A percentile compares a stretch with the other conserved stretches of the same genome.
Conservation (phyloP, 768 basidiomycete genomes). For the Auriscalpium vulgare region DNA sequence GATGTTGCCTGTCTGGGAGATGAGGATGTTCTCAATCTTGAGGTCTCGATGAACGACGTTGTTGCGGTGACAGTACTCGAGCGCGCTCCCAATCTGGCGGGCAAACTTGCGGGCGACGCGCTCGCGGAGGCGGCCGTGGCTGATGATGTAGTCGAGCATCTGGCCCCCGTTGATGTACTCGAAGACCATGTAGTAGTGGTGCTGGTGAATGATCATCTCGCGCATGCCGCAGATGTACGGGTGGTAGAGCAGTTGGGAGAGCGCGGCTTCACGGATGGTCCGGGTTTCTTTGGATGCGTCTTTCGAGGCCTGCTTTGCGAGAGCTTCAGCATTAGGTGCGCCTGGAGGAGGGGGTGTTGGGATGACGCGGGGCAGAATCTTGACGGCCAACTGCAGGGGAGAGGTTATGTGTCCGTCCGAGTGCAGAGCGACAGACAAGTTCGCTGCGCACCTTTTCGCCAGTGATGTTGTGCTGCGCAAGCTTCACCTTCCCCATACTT, state of each 20-base stretch:
- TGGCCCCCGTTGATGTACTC: conserved; percentile 99
- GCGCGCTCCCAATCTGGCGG: conserved; percentile 89
- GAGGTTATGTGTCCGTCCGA: neutral
- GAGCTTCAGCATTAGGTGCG: conserved; percentile 43
- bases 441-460: conserved; percentile 76
- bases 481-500: conserved; percentile 98
- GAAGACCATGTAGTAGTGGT: conserved; percentile 99
- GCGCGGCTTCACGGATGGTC: conserved; percentile 90
- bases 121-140: conserved; percentile 91
- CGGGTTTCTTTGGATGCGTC: conserved; percentile 96
- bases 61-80: conserved; percentile 96
- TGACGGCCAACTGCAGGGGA: conserved; percentile 78
- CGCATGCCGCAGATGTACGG: conserved; percentile 99
- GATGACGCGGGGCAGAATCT: conserved; percentile 87
- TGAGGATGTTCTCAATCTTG: conserved; percentile 99
- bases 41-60: conserved; percentile 97
- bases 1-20: conserved; percentile 97
- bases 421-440: neutral
- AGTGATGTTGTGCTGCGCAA: conserved; percentile 81
- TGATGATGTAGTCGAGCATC: conserved; percentile 99
- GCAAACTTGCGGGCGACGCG: conserved; percentile 97
- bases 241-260: conserved; percentile 93
- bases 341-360: conserved; percentile 46
- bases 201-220: conserved; percentile 94
- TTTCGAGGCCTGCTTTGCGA: conserved; percentile 73